Percentiles rank a stretch among this genome's conserved stretches.
These are phyloP conservation scores for Suhomyces bribrorum DNA, from an alignment of 1,139 yeast species.

Conservation along the genomic window DNA sequence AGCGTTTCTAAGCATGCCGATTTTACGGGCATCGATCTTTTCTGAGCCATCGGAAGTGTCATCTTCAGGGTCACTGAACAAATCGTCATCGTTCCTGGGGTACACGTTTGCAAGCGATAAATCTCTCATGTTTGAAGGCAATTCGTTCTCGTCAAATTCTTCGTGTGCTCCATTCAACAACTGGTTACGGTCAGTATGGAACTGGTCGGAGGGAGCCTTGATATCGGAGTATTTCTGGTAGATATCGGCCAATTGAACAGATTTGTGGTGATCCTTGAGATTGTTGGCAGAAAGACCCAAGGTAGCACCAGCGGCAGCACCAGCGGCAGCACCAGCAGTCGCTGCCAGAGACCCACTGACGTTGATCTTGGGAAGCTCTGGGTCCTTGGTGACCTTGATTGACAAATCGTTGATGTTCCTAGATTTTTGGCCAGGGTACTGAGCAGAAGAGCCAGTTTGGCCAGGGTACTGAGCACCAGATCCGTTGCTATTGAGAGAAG, in stretches of 20 bases:
- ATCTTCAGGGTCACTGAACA: slow-evolving; percentile 40
- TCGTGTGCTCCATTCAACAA: slow-evolving; percentile 42
- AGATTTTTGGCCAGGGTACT: slow-evolving; percentile 1
- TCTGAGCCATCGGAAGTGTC: slow-evolving; percentile 27
- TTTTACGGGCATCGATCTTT: slow-evolving; percentile 29
- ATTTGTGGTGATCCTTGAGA: slow-evolving; percentile 27
- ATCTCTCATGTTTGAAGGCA: slow-evolving; percentile 36
- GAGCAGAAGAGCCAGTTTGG: neutral
- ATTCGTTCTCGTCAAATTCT: slow-evolving; percentile 35
- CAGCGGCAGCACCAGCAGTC: neutral
- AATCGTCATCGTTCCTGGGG: slow-evolving; percentile 42
- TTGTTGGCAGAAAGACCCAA: slow-evolving; percentile 5
- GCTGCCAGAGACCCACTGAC: neutral
- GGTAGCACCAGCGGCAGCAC: neutral
- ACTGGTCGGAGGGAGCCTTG: slow-evolving; percentile 46
- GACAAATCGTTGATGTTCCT: slow-evolving; percentile 17
- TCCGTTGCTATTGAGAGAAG: neutral
- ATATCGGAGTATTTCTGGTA: slow-evolving; percentile 48
- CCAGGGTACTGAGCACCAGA: slow-evolving; percentile 1
- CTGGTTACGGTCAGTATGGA: slow-evolving; percentile 28
- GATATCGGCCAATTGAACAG: slow-evolving; percentile 46
- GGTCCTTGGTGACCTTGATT: slow-evolving; percentile 7
- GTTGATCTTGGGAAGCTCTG: slow-evolving; percentile 7
- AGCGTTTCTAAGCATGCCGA: slow-evolving; percentile 21
- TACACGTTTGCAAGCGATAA: slow-evolving; percentile 32